phyloP scores from a whole-genome alignment of 495 filamentous ascomycete genomes.

The Rusavskia elegans region DNA sequence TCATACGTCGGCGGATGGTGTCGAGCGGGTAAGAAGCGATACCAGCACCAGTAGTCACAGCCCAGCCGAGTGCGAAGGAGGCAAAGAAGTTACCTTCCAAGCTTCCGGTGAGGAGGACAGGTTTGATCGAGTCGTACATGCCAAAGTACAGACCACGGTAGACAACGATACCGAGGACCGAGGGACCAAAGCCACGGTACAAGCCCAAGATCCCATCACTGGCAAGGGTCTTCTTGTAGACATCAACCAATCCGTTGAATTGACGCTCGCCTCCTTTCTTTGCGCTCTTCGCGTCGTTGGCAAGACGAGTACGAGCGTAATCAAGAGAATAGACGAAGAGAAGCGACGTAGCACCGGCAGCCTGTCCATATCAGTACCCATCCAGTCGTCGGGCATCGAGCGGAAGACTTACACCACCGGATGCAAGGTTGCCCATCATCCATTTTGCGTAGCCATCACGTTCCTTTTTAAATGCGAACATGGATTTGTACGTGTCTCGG shows the following conservation, averaged over 20 bases:
- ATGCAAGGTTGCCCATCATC: constrained; percentile 99
- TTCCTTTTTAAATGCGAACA: constrained; percentile 99
- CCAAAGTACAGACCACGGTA: constrained; percentile 99
- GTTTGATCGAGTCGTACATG: constrained; percentile 99
- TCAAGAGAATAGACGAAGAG: constrained; percentile 99
- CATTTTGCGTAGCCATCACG: constrained; percentile 95
- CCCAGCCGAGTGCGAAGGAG: constrained; percentile 96
- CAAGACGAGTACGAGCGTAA: constrained; percentile 99
- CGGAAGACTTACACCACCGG: constrained; percentile 77
- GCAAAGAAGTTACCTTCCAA: constrained; percentile 98
- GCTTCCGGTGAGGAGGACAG: constrained; percentile 77
- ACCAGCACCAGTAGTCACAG: constrained; percentile 99
- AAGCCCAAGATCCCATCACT: constrained; percentile 97
- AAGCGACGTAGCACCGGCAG: constrained; percentile 97
- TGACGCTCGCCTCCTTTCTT: constrained; percentile 95
- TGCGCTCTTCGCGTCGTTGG: constrained; percentile 97
- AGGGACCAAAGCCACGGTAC: constrained; percentile 99
- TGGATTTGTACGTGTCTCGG: constrained; percentile 99
- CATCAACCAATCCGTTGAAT: constrained; percentile 98
- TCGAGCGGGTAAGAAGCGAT: constrained; percentile 99
- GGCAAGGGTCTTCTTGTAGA: constrained; percentile 99
- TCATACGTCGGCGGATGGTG: constrained; percentile 99
- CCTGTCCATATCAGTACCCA: constrained; percentile 32
- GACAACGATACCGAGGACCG: constrained; percentile 94
- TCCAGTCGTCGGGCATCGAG: neutral